A percentile compares a stretch with the other conserved stretches of the same genome.
Evolutionary conservation across 1,284 basidiomycete genomes (phyloP).

Genomic region (Phaffia rhodozyma): DNA sequence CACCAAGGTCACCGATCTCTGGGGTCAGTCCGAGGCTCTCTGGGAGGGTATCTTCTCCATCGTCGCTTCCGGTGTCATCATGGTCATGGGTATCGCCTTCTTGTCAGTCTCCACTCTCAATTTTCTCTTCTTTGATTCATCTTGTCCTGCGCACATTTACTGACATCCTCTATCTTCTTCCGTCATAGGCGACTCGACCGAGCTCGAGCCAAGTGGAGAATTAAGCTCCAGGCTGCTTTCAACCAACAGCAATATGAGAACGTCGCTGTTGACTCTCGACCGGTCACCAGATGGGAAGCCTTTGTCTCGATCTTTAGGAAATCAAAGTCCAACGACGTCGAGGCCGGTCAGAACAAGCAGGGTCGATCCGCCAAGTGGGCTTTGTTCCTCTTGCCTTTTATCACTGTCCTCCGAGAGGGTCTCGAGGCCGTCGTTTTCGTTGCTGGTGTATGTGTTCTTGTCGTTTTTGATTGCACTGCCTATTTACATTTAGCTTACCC

Average conservation of each 20-base stretch:
- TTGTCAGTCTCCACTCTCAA: slow-evolving; percentile 27
- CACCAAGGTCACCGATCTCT: slow-evolving; percentile 43
- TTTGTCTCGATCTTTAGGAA: too few species aligned
- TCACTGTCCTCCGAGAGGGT: slow-evolving; percentile 85
- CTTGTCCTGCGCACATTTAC: too few species aligned
- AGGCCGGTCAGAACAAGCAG: slow-evolving; percentile 36
- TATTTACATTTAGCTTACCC: background rate
- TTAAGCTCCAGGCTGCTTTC: slow-evolving; percentile 73
- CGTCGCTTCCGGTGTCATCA: slow-evolving; percentile 70
- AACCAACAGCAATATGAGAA: too few species aligned
- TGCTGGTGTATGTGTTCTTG: slow-evolving; percentile 49
- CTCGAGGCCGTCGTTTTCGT: slow-evolving; percentile 88
- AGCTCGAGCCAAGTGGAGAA: slow-evolving; percentile 77
- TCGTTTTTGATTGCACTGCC: background rate
- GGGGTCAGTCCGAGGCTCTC: slow-evolving; percentile 35
- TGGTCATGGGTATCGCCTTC: slow-evolving; percentile 65
- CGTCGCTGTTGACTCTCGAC: too few species aligned
- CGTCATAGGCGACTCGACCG: slow-evolving; percentile 40
- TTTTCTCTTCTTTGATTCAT: too few species aligned
- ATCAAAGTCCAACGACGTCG: slow-evolving; percentile 1
- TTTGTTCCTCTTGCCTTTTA: slow-evolving; percentile 72
- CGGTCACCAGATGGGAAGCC: too few species aligned
- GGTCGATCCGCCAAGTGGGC: slow-evolving; percentile 56
- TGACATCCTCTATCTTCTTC: slow-evolving; percentile 34
- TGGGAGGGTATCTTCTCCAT: slow-evolving; percentile 63